A percentile compares a stretch with the other conserved stretches of the same genome.
Evolutionary conservation across 805 yeast genomes (phyloP).

Genomic region (Kodamaea sagamina): DNA sequence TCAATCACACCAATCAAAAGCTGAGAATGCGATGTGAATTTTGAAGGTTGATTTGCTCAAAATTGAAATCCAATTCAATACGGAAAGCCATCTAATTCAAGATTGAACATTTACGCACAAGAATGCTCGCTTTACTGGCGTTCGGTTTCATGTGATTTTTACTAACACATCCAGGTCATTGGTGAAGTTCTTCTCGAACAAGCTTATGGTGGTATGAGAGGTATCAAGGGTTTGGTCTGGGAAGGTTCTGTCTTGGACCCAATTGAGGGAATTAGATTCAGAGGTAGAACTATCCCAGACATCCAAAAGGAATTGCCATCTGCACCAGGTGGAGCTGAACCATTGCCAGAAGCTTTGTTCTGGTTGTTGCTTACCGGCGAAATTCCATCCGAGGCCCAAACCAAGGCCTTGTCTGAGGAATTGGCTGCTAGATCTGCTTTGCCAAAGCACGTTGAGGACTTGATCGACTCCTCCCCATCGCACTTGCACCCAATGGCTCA

Average conservation of each 20-base stretch:
- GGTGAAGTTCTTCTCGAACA: conserved; percentile 49
- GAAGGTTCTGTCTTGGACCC: conserved; percentile 79
- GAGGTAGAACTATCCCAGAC: conserved; percentile 73
- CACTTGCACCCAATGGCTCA: conserved; percentile 85
- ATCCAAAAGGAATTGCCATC: conserved; percentile 68
- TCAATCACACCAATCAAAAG: no score
- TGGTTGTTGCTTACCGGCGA: conserved; percentile 79
- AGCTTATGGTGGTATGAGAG: conserved; percentile 78
- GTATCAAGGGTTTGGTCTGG: conserved; percentile 74
- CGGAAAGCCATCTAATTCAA: no score
- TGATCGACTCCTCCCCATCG: conserved; percentile 64
- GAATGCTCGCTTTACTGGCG: no score
- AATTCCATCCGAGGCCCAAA: conserved; percentile 62
- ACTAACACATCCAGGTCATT: conserved; percentile 32
- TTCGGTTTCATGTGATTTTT: conserved; percentile 18
- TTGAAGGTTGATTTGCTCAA: no score
- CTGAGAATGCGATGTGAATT: no score
- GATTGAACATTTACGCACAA: no score
- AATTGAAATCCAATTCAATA: no score
- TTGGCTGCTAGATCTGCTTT: conserved; percentile 64
- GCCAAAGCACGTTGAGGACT: conserved; percentile 62
- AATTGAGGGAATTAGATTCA: conserved; percentile 73
- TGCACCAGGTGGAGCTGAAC: conserved; percentile 57
- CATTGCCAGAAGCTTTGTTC: conserved; percentile 74
- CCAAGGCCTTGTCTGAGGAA: conserved; percentile 56